Evolutionary conservation across 1,284 basidiomycete genomes (phyloP).

Genomic region (Austroboletus olivaceoglutinosus): DNA sequence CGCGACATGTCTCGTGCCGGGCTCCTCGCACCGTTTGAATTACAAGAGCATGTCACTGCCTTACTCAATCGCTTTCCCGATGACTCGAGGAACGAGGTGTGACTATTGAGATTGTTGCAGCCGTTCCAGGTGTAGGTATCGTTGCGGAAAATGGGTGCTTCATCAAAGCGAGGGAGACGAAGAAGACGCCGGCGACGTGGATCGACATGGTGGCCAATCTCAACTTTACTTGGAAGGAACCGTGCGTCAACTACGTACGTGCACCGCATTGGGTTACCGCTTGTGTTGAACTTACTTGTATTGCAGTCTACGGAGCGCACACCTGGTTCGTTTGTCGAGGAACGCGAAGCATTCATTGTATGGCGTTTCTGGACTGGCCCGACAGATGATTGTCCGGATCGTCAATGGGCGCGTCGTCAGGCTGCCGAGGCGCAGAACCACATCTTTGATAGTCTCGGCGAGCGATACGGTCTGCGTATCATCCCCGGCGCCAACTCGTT

Average conservation of each 20-base stretch:
- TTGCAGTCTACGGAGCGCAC: constrained; percentile 85
- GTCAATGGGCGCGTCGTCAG: constrained; percentile 79
- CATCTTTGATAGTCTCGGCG: constrained; percentile 82
- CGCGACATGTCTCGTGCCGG: constrained; percentile 50
- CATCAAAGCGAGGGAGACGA: constrained; percentile 52
- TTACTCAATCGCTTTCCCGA: constrained; percentile 60
- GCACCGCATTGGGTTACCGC: no score
- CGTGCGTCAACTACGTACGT: constrained; percentile 75
- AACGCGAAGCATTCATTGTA: constrained; percentile 79
- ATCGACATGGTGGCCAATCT: constrained; percentile 77
- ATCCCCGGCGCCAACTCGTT: constrained; percentile 77
- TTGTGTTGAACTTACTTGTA: neutral
- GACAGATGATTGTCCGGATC: constrained; percentile 47
- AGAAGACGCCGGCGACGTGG: constrained; percentile 51
- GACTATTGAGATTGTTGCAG: constrained; percentile 66
- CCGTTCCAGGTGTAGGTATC: constrained; percentile 70
- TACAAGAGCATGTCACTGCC: constrained; percentile 55
- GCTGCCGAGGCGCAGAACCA: constrained; percentile 90
- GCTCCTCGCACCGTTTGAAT: constrained; percentile 44
- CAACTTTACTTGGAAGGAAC: constrained; percentile 75
- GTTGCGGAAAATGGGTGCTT: constrained; percentile 90
- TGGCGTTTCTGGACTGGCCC: constrained; percentile 79
- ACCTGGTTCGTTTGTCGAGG: constrained; percentile 80
- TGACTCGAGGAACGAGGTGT: constrained; percentile 74
- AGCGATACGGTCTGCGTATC: constrained; percentile 77